These are phyloP conservation scores for Polytrichum commune DNA, from an alignment of 225 moss, liverwort and hornwort species.

Conservation along the genomic window DNA sequence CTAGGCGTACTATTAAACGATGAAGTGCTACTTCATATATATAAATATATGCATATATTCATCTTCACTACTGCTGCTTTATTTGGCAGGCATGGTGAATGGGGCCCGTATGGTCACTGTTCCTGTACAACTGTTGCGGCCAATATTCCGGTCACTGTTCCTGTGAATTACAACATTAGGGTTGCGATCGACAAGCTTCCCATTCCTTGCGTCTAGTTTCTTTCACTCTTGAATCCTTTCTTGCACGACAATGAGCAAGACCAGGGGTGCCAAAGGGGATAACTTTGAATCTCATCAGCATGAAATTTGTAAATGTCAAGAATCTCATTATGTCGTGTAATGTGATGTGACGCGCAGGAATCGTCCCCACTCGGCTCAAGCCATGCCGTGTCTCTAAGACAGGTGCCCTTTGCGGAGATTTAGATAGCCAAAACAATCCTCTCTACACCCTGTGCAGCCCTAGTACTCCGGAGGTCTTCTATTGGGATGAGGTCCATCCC, in stretches of 20 bases:
- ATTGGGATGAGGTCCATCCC: slow-evolving; percentile 25
- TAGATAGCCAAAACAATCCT: slow-evolving; percentile 9
- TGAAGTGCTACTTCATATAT: too few species aligned
- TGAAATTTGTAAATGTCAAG: too few species aligned
- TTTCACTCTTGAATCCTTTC: background rate
- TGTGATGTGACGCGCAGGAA: too few species aligned
- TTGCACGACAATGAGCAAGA: background rate
- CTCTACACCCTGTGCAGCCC: slow-evolving; percentile 35
- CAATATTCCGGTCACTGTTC: background rate
- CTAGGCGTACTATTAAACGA: too few species aligned
- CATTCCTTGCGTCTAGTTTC: too few species aligned
- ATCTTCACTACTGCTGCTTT: background rate
- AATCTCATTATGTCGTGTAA: too few species aligned
- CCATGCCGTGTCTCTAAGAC: slow-evolving; percentile 12
- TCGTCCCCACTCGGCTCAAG: slow-evolving; percentile 16
- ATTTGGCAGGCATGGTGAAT: background rate
- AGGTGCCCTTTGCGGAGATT: slow-evolving; percentile 21
- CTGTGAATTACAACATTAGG: background rate
- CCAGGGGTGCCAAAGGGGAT: background rate
- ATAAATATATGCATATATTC: background rate
- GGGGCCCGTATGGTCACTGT: background rate
- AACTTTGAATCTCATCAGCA: too few species aligned
- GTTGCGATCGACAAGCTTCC: too few species aligned
- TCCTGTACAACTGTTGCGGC: background rate
- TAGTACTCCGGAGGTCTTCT: slow-evolving; percentile 14